A percentile compares a stretch with the other conserved stretches of the same genome.
phyloP scores from a whole-genome alignment of 371 early-diverging fungal genomes.

The Mortierella polycephala region DNA sequence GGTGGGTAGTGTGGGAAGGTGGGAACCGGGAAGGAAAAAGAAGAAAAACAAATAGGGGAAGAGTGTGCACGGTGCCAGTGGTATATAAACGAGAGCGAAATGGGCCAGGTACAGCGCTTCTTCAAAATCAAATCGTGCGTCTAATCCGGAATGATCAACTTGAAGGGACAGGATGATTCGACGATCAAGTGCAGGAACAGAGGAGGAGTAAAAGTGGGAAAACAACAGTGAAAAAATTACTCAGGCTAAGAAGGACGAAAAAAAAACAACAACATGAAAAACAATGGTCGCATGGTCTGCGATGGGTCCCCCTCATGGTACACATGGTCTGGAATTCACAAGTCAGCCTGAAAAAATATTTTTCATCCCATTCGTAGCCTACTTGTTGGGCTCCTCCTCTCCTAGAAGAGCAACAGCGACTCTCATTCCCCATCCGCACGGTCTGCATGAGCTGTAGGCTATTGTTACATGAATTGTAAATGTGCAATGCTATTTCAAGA shows the following conservation, averaged over 20 bases:
- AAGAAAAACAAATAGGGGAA: neutral
- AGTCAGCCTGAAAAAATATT: neutral
- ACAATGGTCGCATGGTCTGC: constrained; percentile 31
- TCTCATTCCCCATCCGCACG: no score
- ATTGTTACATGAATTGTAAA: no score
- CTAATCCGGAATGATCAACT: no score
- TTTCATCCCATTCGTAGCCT: no score
- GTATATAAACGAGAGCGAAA: neutral
- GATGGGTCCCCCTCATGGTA: constrained; percentile 5
- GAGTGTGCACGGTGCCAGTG: neutral
- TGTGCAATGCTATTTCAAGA: no score
- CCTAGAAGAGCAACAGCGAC: no score
- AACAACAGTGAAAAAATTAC: neutral
- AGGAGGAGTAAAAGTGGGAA: neutral
- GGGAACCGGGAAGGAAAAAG: neutral
- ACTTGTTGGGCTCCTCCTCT: no score
- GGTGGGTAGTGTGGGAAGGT: neutral
- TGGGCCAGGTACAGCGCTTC: constrained; percentile 4
- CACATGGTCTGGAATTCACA: neutral
- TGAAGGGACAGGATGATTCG: no score
- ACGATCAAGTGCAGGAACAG: neutral
- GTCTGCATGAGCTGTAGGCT: no score
- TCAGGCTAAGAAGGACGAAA: neutral
- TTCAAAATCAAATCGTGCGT: neutral
- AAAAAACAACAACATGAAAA: constrained; percentile 1